Evolutionary conservation across 352 stramenopile genomes (phyloP).

Genomic region (Phytophthora pluvialis): DNA sequence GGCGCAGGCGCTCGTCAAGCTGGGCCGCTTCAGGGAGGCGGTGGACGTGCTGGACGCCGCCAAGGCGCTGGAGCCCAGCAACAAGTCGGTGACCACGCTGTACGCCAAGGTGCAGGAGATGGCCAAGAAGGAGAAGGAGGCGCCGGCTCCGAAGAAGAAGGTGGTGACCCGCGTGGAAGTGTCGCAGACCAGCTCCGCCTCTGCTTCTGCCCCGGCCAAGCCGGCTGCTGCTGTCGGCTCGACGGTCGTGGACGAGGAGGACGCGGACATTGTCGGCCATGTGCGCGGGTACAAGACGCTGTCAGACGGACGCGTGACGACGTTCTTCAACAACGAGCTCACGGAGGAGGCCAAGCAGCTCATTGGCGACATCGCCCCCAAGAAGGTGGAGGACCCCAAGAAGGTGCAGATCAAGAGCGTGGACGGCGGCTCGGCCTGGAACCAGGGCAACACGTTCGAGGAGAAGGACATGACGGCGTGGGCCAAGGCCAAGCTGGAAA

Average conservation of each 20-base stretch:
- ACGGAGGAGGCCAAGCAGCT: slow-evolving; percentile 97
- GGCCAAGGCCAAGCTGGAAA: slow-evolving; percentile 80
- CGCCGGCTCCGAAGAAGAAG: slow-evolving; percentile 48
- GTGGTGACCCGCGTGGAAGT: slow-evolving; percentile 68
- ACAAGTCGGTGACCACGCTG: slow-evolving; percentile 78
- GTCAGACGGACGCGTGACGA: slow-evolving; percentile 97
- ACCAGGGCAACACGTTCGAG: slow-evolving; percentile 94
- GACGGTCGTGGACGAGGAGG: slow-evolving; percentile 62
- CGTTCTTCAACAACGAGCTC: slow-evolving; percentile 99
- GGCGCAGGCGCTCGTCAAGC: slow-evolving; percentile 76
- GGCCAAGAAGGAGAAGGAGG: slow-evolving; percentile 64
- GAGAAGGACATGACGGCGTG: slow-evolving; percentile 91
- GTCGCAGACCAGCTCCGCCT: slow-evolving; percentile 20
- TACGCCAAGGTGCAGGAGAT: slow-evolving; percentile 65
- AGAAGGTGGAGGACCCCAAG: slow-evolving; percentile 79
- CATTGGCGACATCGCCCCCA: slow-evolving; percentile 96
- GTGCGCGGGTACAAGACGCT: slow-evolving; percentile 97
- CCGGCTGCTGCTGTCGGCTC: slow-evolving; percentile 8
- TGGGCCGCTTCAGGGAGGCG: slow-evolving; percentile 75
- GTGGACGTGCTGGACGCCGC: slow-evolving; percentile 66
- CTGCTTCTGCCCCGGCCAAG: slow-evolving; percentile 12
- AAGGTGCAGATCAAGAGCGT: slow-evolving; percentile 87
- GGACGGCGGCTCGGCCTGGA: slow-evolving; percentile 91
- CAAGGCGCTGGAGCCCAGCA: slow-evolving; percentile 66
- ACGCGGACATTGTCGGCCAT: slow-evolving; percentile 53